A percentile compares a stretch with the other conserved stretches of the same genome.
These are phyloP conservation scores for Cupressus sempervirens DNA, from an alignment of 75 land plant species.

Conservation along the genomic window DNA sequence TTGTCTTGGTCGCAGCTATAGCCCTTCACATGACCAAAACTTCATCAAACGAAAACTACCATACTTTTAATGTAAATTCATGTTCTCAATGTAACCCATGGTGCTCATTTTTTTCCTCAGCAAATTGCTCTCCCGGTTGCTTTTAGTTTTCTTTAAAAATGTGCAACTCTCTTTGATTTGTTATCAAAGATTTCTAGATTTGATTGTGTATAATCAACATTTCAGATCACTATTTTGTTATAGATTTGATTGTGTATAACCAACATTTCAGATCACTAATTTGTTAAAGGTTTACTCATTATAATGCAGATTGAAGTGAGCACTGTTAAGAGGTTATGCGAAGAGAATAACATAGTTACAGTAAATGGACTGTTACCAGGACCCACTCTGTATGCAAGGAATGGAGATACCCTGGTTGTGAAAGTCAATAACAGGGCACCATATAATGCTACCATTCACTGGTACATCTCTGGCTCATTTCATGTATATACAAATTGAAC, in stretches of 20 bases:
- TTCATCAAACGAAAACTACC: background rate
- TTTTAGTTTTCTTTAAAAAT: background rate
- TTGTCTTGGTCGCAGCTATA: background rate
- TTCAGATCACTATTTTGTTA: too few species aligned
- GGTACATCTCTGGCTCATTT: background rate
- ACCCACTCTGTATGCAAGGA: conserved; percentile 14
- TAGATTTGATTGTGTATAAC: too few species aligned
- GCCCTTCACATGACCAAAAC: background rate
- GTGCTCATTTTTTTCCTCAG: background rate
- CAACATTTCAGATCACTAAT: too few species aligned
- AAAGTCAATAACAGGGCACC: conserved; percentile 23
- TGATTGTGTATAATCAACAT: too few species aligned
- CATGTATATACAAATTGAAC: background rate
- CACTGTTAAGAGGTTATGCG: conserved; percentile 1
- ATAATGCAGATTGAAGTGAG: background rate
- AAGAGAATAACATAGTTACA: background rate
- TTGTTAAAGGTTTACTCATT: background rate
- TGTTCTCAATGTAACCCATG: background rate
- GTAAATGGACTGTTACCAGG: conserved; percentile 22
- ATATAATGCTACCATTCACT: conserved; percentile 19
- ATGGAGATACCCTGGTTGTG: conserved; percentile 20
- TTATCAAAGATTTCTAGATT: too few species aligned
- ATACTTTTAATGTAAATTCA: background rate
- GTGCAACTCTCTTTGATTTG: too few species aligned
- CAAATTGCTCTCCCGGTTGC: background rate